Base-by-base conservation (phyloP, 208 protist genomes). In the Blastocrithidia nonstop region DNA sequence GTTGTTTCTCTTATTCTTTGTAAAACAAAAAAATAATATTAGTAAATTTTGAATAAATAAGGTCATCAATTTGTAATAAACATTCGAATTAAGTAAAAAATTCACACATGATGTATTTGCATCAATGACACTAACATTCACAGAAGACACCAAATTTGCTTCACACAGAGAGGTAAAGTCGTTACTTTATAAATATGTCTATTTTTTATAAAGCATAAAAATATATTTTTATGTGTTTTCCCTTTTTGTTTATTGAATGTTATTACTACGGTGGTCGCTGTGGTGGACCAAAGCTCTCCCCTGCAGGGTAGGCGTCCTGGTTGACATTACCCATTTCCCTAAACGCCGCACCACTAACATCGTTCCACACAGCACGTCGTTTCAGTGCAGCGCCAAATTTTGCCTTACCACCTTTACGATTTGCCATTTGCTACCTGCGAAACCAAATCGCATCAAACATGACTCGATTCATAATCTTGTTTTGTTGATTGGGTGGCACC, bases 331-430 rank as follows among this genome's bases (percentile, higher is more conserved):
- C 66, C 49, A 72, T 60, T n/a, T 8, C 45, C 4, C 45, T 44
- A n/a, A 52, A 65, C 15, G 67, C 51, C 15, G 82, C 57, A 15
- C 64, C 78, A 28, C 78, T 73, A 1, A 88, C 46, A 50, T 81
- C 64, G 43, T 88, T 88, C 78, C 78, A 88, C 56, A 88, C 70
- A 22, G 71, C 73, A 5, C 45, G 48, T 27, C 61, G 53, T 57
- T 63, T 58, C 17, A 44, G 45, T 9, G 56, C 53, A 0, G 54
- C 13, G 9, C 79, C 79, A 46, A 88, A 88, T 61, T 88, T 88
- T 3, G 79, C 79, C 6, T 69, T 56, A 3, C 79, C 79, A n/a
- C 73, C 73, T 47, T 88, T 88, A 43, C 79, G 61, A 5, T 66
- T 57, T 16, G 71, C 73, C 13, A 88, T 56, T 55, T 79, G 70